A percentile compares a stretch with the other conserved stretches of the same genome.
These are phyloP conservation scores for Allium sativum DNA, from an alignment of 106 monocot species.

Conservation along the genomic window DNA sequence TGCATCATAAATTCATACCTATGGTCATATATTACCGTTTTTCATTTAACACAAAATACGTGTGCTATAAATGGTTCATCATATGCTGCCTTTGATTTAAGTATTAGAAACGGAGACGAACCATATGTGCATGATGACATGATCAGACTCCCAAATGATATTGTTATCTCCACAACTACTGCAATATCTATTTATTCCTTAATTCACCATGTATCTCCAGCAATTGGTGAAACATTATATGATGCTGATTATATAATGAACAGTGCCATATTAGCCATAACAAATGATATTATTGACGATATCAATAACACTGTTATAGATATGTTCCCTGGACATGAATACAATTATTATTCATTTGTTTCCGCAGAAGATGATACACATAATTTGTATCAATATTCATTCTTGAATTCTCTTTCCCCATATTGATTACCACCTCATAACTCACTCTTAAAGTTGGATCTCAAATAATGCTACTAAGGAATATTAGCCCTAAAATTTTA, in stretches of 20 bases:
- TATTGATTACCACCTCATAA: background rate
- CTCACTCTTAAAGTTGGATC: background rate
- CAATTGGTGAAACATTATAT: background rate
- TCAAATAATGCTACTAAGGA: background rate
- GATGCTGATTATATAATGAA: background rate
- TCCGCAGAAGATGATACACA: background rate
- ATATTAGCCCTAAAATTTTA: background rate
- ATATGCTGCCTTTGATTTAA: background rate
- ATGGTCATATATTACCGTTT: background rate
- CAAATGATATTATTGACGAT: background rate
- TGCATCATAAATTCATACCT: background rate
- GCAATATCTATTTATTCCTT: background rate
- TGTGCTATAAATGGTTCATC: background rate
- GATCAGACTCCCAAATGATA: background rate
- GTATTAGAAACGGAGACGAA: background rate
- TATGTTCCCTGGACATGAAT: background rate
- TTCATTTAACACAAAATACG: background rate
- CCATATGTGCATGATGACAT: background rate
- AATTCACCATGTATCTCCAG: background rate
- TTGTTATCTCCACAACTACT: too few species aligned
- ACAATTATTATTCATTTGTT: background rate
- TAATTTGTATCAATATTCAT: background rate
- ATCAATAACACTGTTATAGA: background rate
- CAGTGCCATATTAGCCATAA: background rate
- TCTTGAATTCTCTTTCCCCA: background rate